Conservation (phyloP, 2,329 filamentous ascomycete species). For the Myriosclerotinia scirpicola region DNA sequence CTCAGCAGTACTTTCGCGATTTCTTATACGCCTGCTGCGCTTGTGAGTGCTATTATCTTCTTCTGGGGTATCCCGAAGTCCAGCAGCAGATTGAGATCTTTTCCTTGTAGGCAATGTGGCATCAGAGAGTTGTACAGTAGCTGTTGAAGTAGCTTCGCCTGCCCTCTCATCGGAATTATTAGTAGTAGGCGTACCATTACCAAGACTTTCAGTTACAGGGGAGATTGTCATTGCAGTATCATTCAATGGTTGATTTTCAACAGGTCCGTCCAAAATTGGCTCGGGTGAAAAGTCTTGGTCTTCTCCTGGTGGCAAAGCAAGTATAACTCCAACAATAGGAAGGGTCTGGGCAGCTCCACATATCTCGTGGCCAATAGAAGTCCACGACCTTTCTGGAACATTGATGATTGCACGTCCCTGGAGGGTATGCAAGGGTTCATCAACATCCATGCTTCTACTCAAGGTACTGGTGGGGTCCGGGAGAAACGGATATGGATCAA, state of each 20-base stretch:
- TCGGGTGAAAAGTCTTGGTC: slow-evolving; percentile 20
- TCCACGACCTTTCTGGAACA: slow-evolving; percentile 35
- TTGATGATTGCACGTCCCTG: slow-evolving; percentile 28
- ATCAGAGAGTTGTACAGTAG: slow-evolving; percentile 32
- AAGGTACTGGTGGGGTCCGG: slow-evolving; percentile 49
- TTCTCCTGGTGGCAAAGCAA: slow-evolving; percentile 32
- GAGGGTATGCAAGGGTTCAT: slow-evolving; percentile 22
- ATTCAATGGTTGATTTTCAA: slow-evolving; percentile 36
- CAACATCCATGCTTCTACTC: slow-evolving; percentile 5
- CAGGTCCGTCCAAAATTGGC: not conserved
- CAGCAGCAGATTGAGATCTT: slow-evolving; percentile 62
- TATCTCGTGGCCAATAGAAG: slow-evolving; percentile 35
- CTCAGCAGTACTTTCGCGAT: slow-evolving; percentile 54
- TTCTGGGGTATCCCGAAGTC: slow-evolving; percentile 55
- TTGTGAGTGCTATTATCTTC: slow-evolving; percentile 60
- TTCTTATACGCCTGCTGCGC: slow-evolving; percentile 64
- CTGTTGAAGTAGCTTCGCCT: slow-evolving; percentile 31
- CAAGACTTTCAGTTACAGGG: slow-evolving; percentile 29
- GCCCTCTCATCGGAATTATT: slow-evolving; percentile 29
- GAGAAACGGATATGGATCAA: slow-evolving; percentile 63
- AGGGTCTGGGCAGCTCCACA: slow-evolving; percentile 29
- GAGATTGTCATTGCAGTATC: slow-evolving; percentile 33
- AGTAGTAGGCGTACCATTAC: slow-evolving; percentile 26
- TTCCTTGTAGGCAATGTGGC: slow-evolving; percentile 49
- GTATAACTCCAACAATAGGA: slow-evolving; percentile 28